phyloP scores from a whole-genome alignment of 305 asterid species.

The Andrographis paniculata region DNA sequence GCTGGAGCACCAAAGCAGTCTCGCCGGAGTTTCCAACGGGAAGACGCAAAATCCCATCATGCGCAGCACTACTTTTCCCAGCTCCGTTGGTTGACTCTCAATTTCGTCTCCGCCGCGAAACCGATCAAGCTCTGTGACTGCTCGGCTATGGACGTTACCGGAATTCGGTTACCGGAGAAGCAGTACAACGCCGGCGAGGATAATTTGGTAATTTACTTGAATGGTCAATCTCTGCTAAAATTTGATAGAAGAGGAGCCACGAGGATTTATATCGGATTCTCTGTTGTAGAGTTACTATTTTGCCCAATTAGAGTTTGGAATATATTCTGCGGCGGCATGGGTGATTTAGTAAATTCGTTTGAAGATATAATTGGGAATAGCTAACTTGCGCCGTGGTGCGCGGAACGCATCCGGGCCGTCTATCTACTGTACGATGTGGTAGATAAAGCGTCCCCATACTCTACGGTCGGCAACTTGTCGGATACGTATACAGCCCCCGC shows the following conservation, averaged over 20 bases:
- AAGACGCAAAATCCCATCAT: slow-evolving; percentile 96
- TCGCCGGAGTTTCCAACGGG: slow-evolving; percentile 88
- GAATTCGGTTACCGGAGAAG: background rate
- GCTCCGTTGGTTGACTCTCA: slow-evolving; percentile 28
- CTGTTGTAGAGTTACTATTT: slow-evolving; percentile 11
- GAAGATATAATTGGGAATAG: slow-evolving; percentile 11
- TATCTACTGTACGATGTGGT: slow-evolving; percentile 30
- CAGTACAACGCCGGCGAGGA: background rate
- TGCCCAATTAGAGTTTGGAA: slow-evolving; percentile 25
- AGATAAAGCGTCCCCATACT: slow-evolving; percentile 34
- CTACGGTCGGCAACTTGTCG: slow-evolving; percentile 51
- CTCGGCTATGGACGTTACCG: slow-evolving; percentile 9
- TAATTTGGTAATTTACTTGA: background rate
- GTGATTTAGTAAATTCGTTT: slow-evolving; percentile 6
- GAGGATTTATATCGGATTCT: slow-evolving; percentile 36
- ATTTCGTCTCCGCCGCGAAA: background rate
- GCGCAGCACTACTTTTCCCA: slow-evolving; percentile 44
- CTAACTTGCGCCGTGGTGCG: slow-evolving; percentile 43
- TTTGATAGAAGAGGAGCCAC: slow-evolving; percentile 26
- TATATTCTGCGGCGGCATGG: slow-evolving; percentile 13
- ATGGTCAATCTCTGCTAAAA: slow-evolving; percentile 15
- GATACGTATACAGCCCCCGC: slow-evolving; percentile 6
- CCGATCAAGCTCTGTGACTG: background rate
- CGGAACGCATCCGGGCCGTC: slow-evolving; percentile 28
- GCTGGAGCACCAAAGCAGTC: slow-evolving; percentile 96